These are phyloP conservation scores for Tetrastigma voinierianum DNA, from an alignment of 164 flowering plant species.

Conservation along the genomic window DNA sequence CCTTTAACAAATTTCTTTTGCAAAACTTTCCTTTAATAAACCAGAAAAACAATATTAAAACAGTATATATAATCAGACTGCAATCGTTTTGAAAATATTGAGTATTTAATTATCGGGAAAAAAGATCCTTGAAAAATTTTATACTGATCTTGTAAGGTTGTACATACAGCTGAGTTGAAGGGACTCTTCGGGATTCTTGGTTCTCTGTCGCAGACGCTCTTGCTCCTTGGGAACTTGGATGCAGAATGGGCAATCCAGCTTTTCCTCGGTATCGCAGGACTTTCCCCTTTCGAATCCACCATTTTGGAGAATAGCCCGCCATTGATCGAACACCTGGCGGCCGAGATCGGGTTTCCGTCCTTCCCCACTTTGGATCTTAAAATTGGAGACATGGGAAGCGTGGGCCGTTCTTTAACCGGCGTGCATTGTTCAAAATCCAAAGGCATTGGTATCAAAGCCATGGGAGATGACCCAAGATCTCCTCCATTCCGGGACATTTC, in stretches of 20 bases:
- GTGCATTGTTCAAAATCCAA: conserved; percentile 75
- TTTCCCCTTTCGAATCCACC: conserved; percentile 54
- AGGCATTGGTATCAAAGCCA: conserved; percentile 56
- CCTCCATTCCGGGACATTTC: conserved; percentile 32
- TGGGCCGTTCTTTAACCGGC: conserved; percentile 51
- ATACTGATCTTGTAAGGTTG: conserved; percentile 7
- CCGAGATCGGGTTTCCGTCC: conserved; percentile 37
- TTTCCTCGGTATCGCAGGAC: conserved; percentile 51
- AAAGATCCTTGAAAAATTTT: too few species aligned
- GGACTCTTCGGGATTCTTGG: conserved; percentile 53
- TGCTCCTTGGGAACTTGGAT: conserved; percentile 71
- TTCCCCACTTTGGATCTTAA: conserved; percentile 35
- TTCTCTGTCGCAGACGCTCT: conserved; percentile 70
- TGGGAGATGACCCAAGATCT: conserved; percentile 41
- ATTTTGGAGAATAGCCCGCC: conserved; percentile 56
- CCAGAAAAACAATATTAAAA: not conserved
- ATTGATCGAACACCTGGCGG: conserved; percentile 53
- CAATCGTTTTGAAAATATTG: not conserved
- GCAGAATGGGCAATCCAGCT: conserved; percentile 55
- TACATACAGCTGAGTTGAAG: conserved; percentile 85
- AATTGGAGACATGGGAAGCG: conserved; percentile 43
- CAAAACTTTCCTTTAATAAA: too few species aligned
- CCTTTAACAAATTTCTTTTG: too few species aligned
- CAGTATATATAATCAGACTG: not conserved
- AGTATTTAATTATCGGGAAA: not conserved